Base-by-base conservation (phyloP, 805 yeast genomes). In the Trichomonascus vanleenenianus region DNA sequence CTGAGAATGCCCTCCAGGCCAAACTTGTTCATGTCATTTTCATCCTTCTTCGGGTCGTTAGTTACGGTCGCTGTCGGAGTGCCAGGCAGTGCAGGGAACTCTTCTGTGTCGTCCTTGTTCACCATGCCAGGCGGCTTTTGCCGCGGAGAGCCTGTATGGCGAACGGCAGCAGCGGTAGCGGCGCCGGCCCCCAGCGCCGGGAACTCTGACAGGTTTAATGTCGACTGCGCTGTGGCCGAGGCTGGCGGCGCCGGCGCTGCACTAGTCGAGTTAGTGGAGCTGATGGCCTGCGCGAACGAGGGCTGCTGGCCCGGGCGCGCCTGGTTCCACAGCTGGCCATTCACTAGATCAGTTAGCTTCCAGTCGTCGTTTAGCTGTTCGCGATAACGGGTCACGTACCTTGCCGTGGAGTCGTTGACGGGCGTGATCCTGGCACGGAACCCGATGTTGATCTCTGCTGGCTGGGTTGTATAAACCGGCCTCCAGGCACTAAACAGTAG, bases 1-100 rank as follows among this genome's bases (percentile, higher is more conserved):
- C 79, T 71, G 12, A 75, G 54, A 34, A 86, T 64, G 0, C 88
- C 89, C 46, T 73, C 72, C 45, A 87, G 62, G 1, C 95, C 95
- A 61, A 71, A 86, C 56, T 68, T 73, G 46, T 76, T 82, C 65
- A 78, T 70, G 25, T 77, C 83, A n/a, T 36, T 43, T 3, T 37
- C 40, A 19, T 42, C 30, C 12, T 40, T 34, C 38, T 40, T 25
- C 34, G 32, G 3, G 8, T 32, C 31, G 35, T 38, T 32, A 19
- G 32, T 20, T 18, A 46, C 30, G 14, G 44, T 19, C 14, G 43
- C 12, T 19, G 25, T 27, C 10, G 47, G 35, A 14, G 37, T 35
- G 16, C 55, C 55, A 12, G 53, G 53, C 36, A 52, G 32, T 8
- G 55, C 53, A 8, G 55, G 55, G 32, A 52, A 52, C 27, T 52